Evolutionary conservation across 345 rosid species (phyloP).

Genomic region (Fremontodendron californicum): DNA sequence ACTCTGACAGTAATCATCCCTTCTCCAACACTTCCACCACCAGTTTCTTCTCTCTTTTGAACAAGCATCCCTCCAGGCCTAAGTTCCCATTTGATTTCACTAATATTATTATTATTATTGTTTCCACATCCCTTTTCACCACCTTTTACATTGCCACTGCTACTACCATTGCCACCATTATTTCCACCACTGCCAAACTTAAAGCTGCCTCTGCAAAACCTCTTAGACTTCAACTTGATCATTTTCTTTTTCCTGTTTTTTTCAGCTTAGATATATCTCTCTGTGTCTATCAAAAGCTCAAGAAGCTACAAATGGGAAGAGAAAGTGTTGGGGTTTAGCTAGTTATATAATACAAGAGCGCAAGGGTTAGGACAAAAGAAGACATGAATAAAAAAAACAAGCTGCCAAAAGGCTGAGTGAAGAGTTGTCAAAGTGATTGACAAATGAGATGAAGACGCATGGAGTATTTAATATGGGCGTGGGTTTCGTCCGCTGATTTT

Average conservation of each 20-base stretch:
- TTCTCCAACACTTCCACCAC: slow-evolving; percentile 33
- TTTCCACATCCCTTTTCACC: slow-evolving; percentile 27
- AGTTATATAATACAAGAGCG: neutral
- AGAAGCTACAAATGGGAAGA: neutral
- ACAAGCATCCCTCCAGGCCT: slow-evolving; percentile 96
- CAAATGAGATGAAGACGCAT: slow-evolving; percentile 17
- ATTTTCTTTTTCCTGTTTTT: slow-evolving; percentile 14
- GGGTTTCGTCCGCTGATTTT: slow-evolving; percentile 17
- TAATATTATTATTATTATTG: slow-evolving; percentile 13
- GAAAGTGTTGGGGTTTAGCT: neutral
- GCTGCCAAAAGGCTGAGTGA: neutral
- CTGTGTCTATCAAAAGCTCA: neutral
- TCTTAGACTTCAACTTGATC: slow-evolving; percentile 71
- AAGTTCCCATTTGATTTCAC: slow-evolving; percentile 82
- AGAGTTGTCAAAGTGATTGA: neutral
- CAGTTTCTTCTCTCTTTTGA: slow-evolving; percentile 65
- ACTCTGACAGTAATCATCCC: slow-evolving; percentile 55
- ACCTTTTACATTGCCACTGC: slow-evolving; percentile 13
- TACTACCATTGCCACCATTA: neutral
- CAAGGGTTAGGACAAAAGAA: neutral
- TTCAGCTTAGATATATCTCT: neutral
- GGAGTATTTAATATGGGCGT: slow-evolving; percentile 15
- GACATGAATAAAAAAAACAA: neutral
- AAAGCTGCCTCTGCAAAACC: slow-evolving; percentile 52
- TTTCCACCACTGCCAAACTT: slow-evolving; percentile 46